Conservation (phyloP, 106 monocot genomes). For the Vanilla planifolia region DNA sequence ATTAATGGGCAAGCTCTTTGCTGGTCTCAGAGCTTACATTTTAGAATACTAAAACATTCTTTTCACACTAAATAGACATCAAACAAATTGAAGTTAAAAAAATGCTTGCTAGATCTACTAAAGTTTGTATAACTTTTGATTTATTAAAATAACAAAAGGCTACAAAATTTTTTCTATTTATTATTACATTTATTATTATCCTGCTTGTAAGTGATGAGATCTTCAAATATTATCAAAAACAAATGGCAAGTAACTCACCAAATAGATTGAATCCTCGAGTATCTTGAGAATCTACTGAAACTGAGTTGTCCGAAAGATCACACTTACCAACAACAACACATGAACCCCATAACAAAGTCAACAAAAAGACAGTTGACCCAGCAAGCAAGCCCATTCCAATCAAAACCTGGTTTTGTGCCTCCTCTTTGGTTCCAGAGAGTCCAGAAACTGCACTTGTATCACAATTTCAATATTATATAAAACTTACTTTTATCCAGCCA, state of each 20-base stretch:
- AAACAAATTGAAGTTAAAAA: too few relatives aligned
- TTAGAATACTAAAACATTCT: too few relatives aligned
- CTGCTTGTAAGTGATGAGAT: too few relatives aligned
- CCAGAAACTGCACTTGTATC: slow-evolving; percentile 65
- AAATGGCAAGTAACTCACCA: slow-evolving; percentile 33
- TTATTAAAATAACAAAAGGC: too few relatives aligned
- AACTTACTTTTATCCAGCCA: background rate
- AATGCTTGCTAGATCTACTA: too few relatives aligned
- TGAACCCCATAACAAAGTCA: slow-evolving; percentile 78
- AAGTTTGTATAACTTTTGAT: too few relatives aligned
- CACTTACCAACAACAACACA: slow-evolving; percentile 82
- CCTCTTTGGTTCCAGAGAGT: slow-evolving; percentile 83
- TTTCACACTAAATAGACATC: too few relatives aligned
- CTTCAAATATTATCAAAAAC: too few relatives aligned
- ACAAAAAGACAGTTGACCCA: slow-evolving; percentile 83
- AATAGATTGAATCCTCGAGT: slow-evolving; percentile 64
- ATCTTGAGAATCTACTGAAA: slow-evolving; percentile 69
- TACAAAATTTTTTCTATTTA: too few relatives aligned
- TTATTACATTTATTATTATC: too few relatives aligned
- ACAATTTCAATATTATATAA: background rate
- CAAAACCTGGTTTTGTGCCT: slow-evolving; percentile 79
- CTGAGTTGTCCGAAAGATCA: slow-evolving; percentile 69
- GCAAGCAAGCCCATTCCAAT: slow-evolving; percentile 97
- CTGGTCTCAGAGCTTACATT: too few relatives aligned
- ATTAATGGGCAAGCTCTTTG: too few relatives aligned